Evolutionary conservation across 768 basidiomycete genomes (phyloP).

Genomic region (Cubamyces sp.): DNA sequence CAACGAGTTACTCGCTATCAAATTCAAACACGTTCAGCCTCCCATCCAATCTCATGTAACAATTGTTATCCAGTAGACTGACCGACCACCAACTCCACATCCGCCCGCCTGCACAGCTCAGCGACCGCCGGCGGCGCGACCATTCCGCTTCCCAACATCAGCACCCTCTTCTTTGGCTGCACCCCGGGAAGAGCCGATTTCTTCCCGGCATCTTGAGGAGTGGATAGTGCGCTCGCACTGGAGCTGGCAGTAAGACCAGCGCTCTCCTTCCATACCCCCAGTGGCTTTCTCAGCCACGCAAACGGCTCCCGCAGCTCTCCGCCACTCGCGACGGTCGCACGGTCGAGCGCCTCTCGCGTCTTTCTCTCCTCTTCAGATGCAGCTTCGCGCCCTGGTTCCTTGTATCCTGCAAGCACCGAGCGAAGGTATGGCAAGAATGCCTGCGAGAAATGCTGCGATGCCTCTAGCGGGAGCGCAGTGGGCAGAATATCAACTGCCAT

Average conservation of each 20-base stretch:
- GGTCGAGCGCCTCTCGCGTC: conserved; percentile 50
- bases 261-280: conserved; percentile 46
- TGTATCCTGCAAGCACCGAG: conserved; percentile 51
- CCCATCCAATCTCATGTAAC: neutral
- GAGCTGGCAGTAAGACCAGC: neutral
- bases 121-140: conserved; percentile 89
- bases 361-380: conserved; percentile 34
- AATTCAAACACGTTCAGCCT: neutral
- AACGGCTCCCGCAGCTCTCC: conserved; percentile 61
- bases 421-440: conserved; percentile 71
- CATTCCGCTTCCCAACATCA: conserved; percentile 94
- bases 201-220: neutral
- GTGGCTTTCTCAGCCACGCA: conserved; percentile 58
- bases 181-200: neutral
- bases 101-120: conserved; percentile 61
- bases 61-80: conserved; percentile 34
- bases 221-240: neutral
- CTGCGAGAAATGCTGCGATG: conserved; percentile 75
- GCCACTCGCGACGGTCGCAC: conserved; percentile 69
- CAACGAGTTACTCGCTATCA: conserved; percentile 76
- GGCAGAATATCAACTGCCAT: conserved; percentile 94
- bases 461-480: conserved; percentile 79
- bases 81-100: conserved; percentile 81
- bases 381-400: neutral
- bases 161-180: conserved; percentile 59